phyloP scores from a whole-genome alignment of 805 yeast species.

The Starmerella riodocensis region DNA sequence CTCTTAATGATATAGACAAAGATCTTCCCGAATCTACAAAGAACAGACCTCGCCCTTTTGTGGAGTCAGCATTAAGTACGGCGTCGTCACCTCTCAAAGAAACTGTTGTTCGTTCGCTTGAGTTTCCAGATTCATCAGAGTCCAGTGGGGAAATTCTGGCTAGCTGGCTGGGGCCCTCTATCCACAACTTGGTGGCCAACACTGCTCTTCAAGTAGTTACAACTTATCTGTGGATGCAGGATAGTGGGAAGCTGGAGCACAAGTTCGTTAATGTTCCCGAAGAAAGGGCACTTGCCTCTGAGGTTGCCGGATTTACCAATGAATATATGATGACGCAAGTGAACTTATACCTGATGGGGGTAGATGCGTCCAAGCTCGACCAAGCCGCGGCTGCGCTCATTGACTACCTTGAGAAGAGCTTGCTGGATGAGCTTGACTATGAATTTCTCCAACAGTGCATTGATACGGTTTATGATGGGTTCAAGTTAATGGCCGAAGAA shows the following conservation, averaged over 20 bases:
- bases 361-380: conserved; percentile 52
- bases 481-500: conserved; percentile 30
- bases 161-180: conserved; percentile 72
- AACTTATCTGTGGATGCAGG: conserved; percentile 60
- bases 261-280: conserved; percentile 58
- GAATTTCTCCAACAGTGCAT: conserved; percentile 53
- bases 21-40: conserved; percentile 19
- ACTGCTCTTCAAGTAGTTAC: conserved; percentile 62
- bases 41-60: conserved; percentile 54
- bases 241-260: conserved; percentile 62
- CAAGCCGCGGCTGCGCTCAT: conserved; percentile 42
- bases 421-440: conserved; percentile 43
- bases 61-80: conserved; percentile 36
- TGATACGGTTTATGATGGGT: conserved; percentile 50
- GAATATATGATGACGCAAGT: conserved; percentile 55
- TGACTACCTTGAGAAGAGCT: conserved; percentile 33
- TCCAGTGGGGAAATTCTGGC: conserved; percentile 61
- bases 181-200: conserved; percentile 37
- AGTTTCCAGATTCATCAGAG: conserved; percentile 85
- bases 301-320: conserved; percentile 55
- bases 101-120: conserved; percentile 38
- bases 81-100: conserved; percentile 34
- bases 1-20: conserved; percentile 50
- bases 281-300: conserved; percentile 60
- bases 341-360: conserved; percentile 47